Conservation (phyloP, 352 stramenopile genomes). For the Albugo laibachii region DNA sequence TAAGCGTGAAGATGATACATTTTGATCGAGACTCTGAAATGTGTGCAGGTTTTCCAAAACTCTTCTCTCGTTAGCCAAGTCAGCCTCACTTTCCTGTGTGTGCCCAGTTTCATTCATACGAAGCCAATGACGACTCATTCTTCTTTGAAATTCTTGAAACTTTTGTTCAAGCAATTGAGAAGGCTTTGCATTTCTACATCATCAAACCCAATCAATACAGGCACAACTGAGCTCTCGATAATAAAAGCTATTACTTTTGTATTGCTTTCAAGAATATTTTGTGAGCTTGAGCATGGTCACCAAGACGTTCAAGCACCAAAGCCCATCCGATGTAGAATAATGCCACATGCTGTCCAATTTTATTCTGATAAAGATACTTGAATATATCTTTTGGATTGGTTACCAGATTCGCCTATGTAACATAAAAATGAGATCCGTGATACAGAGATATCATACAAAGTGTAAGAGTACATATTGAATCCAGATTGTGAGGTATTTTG, state of each 20-base stretch:
- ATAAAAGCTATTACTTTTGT: constrained; percentile 1
- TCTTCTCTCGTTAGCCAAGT: neutral
- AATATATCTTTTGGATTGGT: constrained; percentile 7
- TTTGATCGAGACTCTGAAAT: too few species aligned
- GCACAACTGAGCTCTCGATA: neutral
- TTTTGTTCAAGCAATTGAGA: constrained; percentile 2
- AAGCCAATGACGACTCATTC: constrained; percentile 1
- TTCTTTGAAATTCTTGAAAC: constrained; percentile 4
- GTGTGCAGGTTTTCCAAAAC: neutral
- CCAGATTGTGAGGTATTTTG: constrained; percentile 66
- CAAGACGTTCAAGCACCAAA: constrained; percentile 1
- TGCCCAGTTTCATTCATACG: constrained; percentile 1
- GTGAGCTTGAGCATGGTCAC: constrained; percentile 4
- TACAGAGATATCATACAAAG: neutral
- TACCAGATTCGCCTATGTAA: constrained; percentile 4
- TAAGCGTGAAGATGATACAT: neutral
- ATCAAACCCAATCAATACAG: neutral
- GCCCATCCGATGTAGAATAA: constrained; percentile 10
- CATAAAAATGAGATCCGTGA: neutral
- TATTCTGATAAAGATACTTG: constrained; percentile 9
- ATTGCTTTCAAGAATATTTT: constrained; percentile 4
- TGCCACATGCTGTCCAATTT: constrained; percentile 8
- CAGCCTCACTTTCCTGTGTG: neutral
- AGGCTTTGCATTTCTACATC: constrained; percentile 6
- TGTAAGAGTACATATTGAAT: constrained; percentile 62